phyloP scores from a whole-genome alignment of 2,329 filamentous ascomycete species.

The Aspergillus ruber region DNA sequence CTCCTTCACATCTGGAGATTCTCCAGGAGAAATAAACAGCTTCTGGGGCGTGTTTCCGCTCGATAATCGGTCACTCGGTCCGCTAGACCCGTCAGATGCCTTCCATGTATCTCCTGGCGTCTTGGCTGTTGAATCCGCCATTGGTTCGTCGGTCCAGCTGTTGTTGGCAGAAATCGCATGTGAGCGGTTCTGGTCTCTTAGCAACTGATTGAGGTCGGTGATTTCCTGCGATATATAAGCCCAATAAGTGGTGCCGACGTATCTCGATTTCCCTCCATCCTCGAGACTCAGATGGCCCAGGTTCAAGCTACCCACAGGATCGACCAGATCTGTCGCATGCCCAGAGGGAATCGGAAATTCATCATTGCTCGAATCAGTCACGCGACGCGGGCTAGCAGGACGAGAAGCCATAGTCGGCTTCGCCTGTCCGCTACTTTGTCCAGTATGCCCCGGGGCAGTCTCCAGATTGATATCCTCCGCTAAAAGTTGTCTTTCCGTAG shows the following conservation, averaged over 20 bases:
- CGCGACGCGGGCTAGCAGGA: constrained; percentile 28
- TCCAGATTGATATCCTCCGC: constrained; percentile 13
- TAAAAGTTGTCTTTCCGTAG: constrained; percentile 14
- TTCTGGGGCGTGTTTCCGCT: constrained; percentile 28
- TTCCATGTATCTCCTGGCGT: constrained; percentile 15
- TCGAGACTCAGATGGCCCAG: constrained; percentile 39
- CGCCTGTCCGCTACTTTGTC: constrained; percentile 9
- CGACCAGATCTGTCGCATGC: constrained; percentile 36
- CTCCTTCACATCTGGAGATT: constrained; percentile 28
- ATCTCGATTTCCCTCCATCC: constrained; percentile 38
- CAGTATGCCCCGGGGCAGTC: constrained; percentile 12
- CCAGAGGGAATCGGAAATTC: constrained; percentile 39
- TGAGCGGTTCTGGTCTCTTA: constrained; percentile 36
- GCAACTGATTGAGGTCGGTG: constrained; percentile 38
- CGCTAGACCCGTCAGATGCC: constrained; percentile 10
- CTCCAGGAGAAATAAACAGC: constrained; percentile 31
- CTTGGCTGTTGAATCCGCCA: constrained; percentile 11
- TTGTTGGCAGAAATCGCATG: constrained; percentile 19
- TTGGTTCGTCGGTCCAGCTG: constrained; percentile 15
- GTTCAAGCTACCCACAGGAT: constrained; percentile 37
- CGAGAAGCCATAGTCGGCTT: constrained; percentile 14
- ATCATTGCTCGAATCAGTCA: constrained; percentile 29
- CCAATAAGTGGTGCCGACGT: constrained; percentile 42
- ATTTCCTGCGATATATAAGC: constrained; percentile 42
- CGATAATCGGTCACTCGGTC: constrained; percentile 10